Evolutionary conservation across 2,329 filamentous ascomycete genomes (phyloP), one percentile per base, ranked within the genome.

Genomic region (Ascochyta koolunga): DNA sequence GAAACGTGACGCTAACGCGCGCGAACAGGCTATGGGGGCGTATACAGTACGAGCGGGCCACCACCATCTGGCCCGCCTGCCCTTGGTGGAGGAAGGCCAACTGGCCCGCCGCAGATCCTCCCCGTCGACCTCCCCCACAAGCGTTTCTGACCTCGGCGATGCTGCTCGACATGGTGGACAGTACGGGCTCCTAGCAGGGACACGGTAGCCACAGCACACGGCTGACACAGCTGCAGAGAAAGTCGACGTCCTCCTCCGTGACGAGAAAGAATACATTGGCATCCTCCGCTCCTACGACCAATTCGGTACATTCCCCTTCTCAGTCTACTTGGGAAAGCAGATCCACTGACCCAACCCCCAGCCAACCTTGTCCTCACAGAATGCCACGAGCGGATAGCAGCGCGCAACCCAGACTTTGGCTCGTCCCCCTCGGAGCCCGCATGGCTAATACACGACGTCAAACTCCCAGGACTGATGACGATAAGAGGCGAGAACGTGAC

Each of bases 71-170:
- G 62, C 9, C 67, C 64, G 18, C 67, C 65, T 42, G 62, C 60
- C 4, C 64, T 73, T n/a, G 70, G 70, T 27, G 69, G 67, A 40
- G 69, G 62, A 48, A 43, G 67, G 54, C 61, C 54, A 21, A 41
- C 54, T 6, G 55, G 57, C 8, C 59, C 67, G 2, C 69, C 65
- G 48, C 64, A 61, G 11, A 64, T 73, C 32, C 59, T 72, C 6
- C 70, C 70, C 22, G 45, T 69, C 27, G 71, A 72, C 37, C 80
- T 93, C 33, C 90, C 90, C 93, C 93, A 55, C 93, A 99, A 80
- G 97, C 98, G 89, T 99, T 99, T 79, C 96, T 95, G 16, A 99
- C 95, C 27, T 95, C 95, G 27, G 93, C 95, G 49, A 95, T 98
- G 80, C 82, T 99, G 54, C 81, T 99, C 54, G 95, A 99, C 75